Percentiles rank a stretch among this genome's conserved stretches.
These are phyloP conservation scores for Cercophora sp. DNA, from an alignment of 495 filamentous ascomycete genomes.

Conservation along the genomic window DNA sequence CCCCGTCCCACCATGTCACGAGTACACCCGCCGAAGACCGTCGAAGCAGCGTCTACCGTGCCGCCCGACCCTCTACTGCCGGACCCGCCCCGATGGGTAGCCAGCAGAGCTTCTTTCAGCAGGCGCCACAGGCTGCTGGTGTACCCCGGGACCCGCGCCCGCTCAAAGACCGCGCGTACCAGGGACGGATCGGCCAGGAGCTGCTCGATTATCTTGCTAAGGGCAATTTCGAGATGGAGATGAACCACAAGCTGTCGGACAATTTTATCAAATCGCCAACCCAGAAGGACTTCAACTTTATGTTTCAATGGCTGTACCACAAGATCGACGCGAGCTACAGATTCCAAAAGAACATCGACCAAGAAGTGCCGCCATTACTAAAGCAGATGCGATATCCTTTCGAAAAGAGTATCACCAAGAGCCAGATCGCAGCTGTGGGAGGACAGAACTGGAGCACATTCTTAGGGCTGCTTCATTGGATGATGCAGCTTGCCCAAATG, in stretches of 20 bases:
- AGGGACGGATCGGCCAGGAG: constrained; percentile 79
- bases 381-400: constrained; percentile 94
- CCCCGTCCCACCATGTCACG: constrained; percentile 35
- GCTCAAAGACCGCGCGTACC: constrained; percentile 73
- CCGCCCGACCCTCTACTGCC: constrained; percentile 54
- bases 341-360: constrained; percentile 88
- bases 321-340: constrained; percentile 89
- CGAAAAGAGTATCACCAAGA: constrained; percentile 89
- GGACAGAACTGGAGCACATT: constrained; percentile 95
- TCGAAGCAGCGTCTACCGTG: constrained; percentile 85
- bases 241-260: constrained; percentile 83
- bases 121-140: constrained; percentile 70
- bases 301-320: constrained; percentile 97
- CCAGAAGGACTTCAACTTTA: constrained; percentile 93
- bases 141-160: constrained; percentile 86
- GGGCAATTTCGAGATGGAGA: constrained; percentile 94
- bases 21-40: constrained; percentile 52
- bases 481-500: constrained; percentile 95
- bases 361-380: constrained; percentile 84
- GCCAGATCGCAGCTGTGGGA: constrained; percentile 87
- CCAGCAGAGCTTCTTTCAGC: constrained; percentile 89
- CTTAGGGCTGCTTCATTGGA: constrained; percentile 92
- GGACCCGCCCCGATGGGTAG: constrained; percentile 48
- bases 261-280: constrained; percentile 91
- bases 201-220: constrained; percentile 85